Evolutionary conservation across 768 basidiomycete genomes (phyloP).

Genomic region (Rhizopogon rudus): DNA sequence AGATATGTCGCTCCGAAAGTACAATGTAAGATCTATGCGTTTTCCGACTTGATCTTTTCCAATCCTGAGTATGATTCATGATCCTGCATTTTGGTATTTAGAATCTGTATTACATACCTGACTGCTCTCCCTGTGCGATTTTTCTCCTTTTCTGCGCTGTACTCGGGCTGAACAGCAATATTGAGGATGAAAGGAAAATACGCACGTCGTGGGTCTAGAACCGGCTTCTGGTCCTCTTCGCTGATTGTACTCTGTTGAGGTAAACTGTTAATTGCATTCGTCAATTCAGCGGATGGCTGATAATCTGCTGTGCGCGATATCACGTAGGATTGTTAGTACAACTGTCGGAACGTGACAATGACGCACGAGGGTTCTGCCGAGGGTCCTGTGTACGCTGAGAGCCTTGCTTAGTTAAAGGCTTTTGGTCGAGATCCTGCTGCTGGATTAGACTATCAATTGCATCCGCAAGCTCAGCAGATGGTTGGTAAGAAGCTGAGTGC

Average conservation of each 20-base stretch:
- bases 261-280: background rate
- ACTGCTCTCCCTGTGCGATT: background rate
- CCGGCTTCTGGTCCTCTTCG: background rate
- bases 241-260: background rate
- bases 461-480: constrained; percentile 8
- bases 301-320: background rate
- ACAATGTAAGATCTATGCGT: background rate
- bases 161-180: background rate
- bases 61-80: background rate
- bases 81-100: background rate
- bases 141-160: constrained; percentile 1
- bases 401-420: background rate
- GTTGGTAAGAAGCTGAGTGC: constrained; percentile 1
- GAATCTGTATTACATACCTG: background rate
- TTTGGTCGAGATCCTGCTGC: background rate
- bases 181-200: background rate
- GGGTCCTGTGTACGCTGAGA: background rate
- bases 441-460: constrained; percentile 1
- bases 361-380: background rate
- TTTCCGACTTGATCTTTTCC: constrained; percentile 5
- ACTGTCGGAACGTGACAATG: background rate
- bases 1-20: background rate
- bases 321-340: background rate
- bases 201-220: background rate
- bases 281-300: constrained; percentile 2